Base-by-base conservation (phyloP, 306 rosid species). In the Luffa acutangula region DNA sequence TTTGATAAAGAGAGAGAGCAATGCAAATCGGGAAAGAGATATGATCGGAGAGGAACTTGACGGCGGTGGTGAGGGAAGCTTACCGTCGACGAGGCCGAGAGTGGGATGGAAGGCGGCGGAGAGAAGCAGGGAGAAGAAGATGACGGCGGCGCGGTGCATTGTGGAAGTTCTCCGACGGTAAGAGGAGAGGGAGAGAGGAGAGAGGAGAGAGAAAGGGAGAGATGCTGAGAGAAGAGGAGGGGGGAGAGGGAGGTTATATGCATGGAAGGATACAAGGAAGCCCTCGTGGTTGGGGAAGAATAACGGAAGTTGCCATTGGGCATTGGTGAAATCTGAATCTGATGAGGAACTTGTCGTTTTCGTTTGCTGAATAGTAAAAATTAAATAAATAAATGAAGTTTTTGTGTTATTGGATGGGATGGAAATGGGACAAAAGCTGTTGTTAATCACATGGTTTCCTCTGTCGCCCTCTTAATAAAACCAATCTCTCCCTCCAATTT, bases 1-100 rank as follows among this genome's bases (percentile, higher is more conserved):
- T 5, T 39, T 39, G n/a, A n/a, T n/a, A n/a, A 25, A 25, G 31
- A 25, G 31, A 25, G 31, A 25, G 31, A 25, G 31, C 31, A 25
- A 25, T 25, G 31, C 31, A 25, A 25, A 25, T 25, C 31, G 31
- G 31, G 31, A 25, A 25, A 25, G 31, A 25, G 31, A 25, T 25
- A 4, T 17, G 58, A 18, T 17, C 46, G 56, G 15, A 31, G 39
- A 34, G 31, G 0, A 25, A 25, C 33, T 56, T 56, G n/a, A 56
- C 58, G 58, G 62, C 18, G 9, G 20, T 43, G 25, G 46, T 2
- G 37, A n/a, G 2, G 42, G 20, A 12, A 3, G 72, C 90, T 83
- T 83, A 94, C 98, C 98, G 76, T 94, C 98, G 10, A 7, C 75
- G 53, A 91, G 21, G 82, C 92, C 82, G 39, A 80, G 64, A 66